Percentiles rank a stretch among this genome's conserved stretches.
Conservation (phyloP, 805 yeast species). For the Tetrapisispora taiwanensis region DNA sequence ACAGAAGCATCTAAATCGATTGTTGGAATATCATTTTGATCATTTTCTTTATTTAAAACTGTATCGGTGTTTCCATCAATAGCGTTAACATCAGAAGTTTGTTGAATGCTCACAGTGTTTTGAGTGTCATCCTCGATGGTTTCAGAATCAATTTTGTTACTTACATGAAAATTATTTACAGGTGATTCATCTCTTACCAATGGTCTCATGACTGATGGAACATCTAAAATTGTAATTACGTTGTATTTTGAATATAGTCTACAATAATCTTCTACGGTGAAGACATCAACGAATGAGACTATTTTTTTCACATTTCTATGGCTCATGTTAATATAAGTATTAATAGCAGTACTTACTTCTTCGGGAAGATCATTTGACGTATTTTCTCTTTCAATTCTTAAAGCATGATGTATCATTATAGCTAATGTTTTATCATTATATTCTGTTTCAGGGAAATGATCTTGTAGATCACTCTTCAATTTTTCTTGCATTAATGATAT, state of each 20-base stretch:
- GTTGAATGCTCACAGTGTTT: too few species aligned
- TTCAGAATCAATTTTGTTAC: neutral
- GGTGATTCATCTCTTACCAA: constrained; percentile 2
- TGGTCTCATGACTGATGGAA: constrained; percentile 17
- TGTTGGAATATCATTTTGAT: neutral
- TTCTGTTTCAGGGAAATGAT: constrained; percentile 25
- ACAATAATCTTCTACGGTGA: constrained; percentile 23
- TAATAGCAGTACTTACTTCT: constrained; percentile 3
- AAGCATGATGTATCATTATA: constrained; percentile 42
- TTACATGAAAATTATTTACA: neutral
- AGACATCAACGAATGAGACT: constrained; percentile 20
- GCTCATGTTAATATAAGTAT: constrained; percentile 17
- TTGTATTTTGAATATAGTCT: constrained; percentile 31
- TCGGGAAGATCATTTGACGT: neutral
- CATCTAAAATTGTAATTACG: constrained; percentile 22
- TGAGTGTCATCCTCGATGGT: neutral
- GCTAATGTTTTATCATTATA: constrained; percentile 54
- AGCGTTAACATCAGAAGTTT: neutral
- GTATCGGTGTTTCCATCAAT: neutral
- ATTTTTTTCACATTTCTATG: constrained; percentile 10
- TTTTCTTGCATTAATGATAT: constrained; percentile 32
- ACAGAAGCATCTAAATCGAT: constrained; percentile 20
- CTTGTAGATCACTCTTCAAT: constrained; percentile 34
- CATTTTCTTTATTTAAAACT: neutral
- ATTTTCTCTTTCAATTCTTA: constrained; percentile 7